Percentiles rank a stretch among this genome's conserved stretches.
phyloP scores from a whole-genome alignment of 306 rosid species.

The Cotoneaster glaucophyllus region DNA sequence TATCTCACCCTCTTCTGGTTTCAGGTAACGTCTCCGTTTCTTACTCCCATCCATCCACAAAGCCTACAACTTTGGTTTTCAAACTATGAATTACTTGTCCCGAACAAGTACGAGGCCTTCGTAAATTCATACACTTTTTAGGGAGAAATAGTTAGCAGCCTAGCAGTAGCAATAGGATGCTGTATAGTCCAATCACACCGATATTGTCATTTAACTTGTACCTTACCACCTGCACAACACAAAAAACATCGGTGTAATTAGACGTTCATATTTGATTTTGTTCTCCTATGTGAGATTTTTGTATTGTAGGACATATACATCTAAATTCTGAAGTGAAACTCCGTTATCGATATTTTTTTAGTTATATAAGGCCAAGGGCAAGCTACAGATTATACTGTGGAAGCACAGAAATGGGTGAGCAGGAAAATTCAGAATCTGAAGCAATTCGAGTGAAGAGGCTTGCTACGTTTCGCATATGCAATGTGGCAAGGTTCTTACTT shows the following conservation, averaged over 20 bases:
- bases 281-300: background rate
- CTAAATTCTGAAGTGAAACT: background rate
- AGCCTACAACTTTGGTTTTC: too few relatives aligned
- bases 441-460: slow-evolving; percentile 21
- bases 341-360: background rate
- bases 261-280: background rate
- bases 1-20: background rate
- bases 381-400: slow-evolving; percentile 18
- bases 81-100: background rate
- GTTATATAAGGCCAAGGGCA: slow-evolving; percentile 23
- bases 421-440: slow-evolving; percentile 22
- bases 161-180: too few relatives aligned
- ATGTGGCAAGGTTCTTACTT: slow-evolving; percentile 48
- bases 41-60: background rate
- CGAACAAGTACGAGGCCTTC: background rate
- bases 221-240: too few relatives aligned
- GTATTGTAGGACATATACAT: background rate
- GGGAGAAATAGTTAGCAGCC: background rate
- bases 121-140: background rate
- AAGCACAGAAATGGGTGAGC: slow-evolving; percentile 31
- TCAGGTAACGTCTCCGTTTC: slow-evolving; percentile 6
- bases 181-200: too few relatives aligned
- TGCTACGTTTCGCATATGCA: slow-evolving; percentile 61
- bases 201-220: too few relatives aligned
- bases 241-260: too few relatives aligned